Percentiles rank a stretch among this genome's conserved stretches.
Conservation (phyloP, 768 basidiomycete genomes). For the Mycena indigotica region DNA sequence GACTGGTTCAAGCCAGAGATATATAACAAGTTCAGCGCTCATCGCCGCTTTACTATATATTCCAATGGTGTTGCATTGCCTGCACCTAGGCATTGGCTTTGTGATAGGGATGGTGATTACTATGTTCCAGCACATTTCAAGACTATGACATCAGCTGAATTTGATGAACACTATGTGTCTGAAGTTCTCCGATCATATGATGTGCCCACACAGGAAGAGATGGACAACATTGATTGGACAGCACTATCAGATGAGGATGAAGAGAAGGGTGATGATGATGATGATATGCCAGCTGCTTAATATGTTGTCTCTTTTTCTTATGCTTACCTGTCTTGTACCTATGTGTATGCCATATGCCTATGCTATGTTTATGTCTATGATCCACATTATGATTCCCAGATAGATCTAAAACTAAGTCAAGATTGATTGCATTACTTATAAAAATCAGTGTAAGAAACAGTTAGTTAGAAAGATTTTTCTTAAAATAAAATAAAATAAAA, state of each 20-base stretch:
- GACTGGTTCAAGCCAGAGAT: conserved; percentile 28
- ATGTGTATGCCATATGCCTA: no score
- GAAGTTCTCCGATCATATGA: neutral
- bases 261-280: neutral
- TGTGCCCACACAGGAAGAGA: neutral
- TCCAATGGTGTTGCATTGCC: neutral
- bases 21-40: neutral
- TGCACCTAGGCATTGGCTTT: neutral
- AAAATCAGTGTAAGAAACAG: neutral
- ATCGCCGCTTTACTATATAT: neutral
- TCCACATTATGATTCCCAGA: neutral
- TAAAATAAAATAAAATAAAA: neutral
- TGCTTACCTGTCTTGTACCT: no score
- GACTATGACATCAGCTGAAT: neutral
- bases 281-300: neutral
- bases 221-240: neutral
- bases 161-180: neutral
- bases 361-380: no score
- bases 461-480: neutral
- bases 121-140: neutral
- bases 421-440: neutral
- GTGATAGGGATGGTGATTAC: neutral
- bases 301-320: neutral
- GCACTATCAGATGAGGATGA: conserved; percentile 6
- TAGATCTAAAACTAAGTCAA: neutral